phyloP scores from a whole-genome alignment of 2,329 filamentous ascomycete genomes.

The Gremmenia infestans region DNA sequence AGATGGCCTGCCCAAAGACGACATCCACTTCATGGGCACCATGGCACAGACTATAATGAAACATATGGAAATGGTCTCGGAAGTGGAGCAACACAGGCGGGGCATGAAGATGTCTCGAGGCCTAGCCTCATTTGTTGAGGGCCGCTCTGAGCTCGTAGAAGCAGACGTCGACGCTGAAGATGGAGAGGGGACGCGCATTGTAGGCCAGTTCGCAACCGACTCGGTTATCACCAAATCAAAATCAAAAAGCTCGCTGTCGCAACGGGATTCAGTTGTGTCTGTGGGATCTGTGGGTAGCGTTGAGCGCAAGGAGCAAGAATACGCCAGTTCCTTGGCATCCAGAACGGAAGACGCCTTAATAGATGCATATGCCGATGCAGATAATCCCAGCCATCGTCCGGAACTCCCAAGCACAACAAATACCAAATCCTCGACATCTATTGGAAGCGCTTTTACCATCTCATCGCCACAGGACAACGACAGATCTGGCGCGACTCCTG shows the following conservation, averaged over 20 bases:
- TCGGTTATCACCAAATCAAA: conserved; percentile 10
- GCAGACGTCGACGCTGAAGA: conserved; percentile 26
- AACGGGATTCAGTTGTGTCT: conserved; percentile 7
- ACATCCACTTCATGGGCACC: conserved; percentile 52
- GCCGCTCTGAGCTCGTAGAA: conserved; percentile 29
- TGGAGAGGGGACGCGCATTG: conserved; percentile 26
- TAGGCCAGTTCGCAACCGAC: conserved; percentile 27
- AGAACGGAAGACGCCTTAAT: conserved; percentile 19
- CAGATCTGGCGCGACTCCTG: conserved; percentile 8
- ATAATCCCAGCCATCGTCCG: conserved; percentile 5
- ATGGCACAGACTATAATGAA: conserved; percentile 53
- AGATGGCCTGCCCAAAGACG: conserved; percentile 43
- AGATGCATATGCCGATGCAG: neutral
- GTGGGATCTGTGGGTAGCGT: conserved; percentile 7
- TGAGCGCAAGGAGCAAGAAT: conserved; percentile 25
- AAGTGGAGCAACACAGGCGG: conserved; percentile 47
- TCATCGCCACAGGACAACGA: conserved; percentile 17
- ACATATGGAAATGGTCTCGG: conserved; percentile 55
- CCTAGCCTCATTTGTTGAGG: conserved; percentile 50
- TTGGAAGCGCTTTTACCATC: conserved; percentile 10
- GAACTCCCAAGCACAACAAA: conserved; percentile 13
- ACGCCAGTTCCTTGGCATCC: conserved; percentile 13
- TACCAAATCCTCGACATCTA: conserved; percentile 13
- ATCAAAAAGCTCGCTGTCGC: conserved; percentile 21
- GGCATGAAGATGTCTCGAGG: conserved; percentile 52